Percentiles rank a stretch among this genome's conserved stretches.
Evolutionary conservation across 2,329 filamentous ascomycete genomes (phyloP).

Genomic region (Colletotrichum cereale): DNA sequence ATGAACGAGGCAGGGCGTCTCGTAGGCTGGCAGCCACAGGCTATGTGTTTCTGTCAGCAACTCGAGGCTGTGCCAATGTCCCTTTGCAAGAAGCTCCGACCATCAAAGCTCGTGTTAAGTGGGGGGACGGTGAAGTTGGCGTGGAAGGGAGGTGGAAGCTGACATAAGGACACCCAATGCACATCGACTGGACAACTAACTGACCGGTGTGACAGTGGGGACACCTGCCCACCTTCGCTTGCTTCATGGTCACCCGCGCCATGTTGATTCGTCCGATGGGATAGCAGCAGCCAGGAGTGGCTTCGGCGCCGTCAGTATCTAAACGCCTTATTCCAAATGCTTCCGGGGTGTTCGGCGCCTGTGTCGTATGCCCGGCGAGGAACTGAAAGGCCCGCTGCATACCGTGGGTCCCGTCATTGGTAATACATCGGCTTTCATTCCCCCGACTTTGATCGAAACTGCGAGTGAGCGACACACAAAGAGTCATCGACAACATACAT

Average conservation of each 20-base stretch:
- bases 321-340: not conserved
- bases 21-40: conserved; percentile 25
- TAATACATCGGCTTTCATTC: conserved; percentile 17
- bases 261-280: conserved; percentile 17
- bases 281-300: not conserved
- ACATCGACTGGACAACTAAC: conserved; percentile 8
- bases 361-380: conserved; percentile 12
- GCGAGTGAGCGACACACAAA: conserved; percentile 28
- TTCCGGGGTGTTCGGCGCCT: conserved; percentile 13
- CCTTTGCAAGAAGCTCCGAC: conserved; percentile 7
- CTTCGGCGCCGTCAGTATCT: conserved; percentile 12
- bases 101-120: conserved; percentile 15
- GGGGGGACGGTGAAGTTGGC: not conserved
- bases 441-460: conserved; percentile 28
- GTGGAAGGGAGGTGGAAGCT: conserved; percentile 5
- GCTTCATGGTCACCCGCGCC: conserved; percentile 21
- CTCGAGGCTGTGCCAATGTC: conserved; percentile 28
- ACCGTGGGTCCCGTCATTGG: conserved; percentile 1
- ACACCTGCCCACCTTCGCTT: conserved; percentile 12
- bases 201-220: conserved; percentile 17
- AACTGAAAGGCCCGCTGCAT: not conserved
- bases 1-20: conserved; percentile 9
- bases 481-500: conserved; percentile 27
- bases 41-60: conserved; percentile 34
- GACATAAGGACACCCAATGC: conserved; percentile 9